phyloP scores from a whole-genome alignment of 2,329 filamentous ascomycete genomes.

The Phialemoniopsis sp. region DNA sequence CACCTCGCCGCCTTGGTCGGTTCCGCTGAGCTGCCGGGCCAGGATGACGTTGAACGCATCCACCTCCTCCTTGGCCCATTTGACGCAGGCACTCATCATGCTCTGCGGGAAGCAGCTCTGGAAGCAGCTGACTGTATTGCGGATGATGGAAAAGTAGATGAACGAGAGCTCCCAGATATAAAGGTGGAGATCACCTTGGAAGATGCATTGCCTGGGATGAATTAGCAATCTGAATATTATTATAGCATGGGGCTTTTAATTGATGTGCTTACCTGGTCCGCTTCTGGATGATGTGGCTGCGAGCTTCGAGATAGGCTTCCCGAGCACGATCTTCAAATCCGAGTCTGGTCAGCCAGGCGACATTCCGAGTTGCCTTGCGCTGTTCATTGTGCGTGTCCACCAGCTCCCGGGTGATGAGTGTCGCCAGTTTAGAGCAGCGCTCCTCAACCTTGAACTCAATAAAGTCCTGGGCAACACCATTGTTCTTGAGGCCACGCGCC shows the following conservation, averaged over 20 bases:
- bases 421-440: slow-evolving; percentile 72
- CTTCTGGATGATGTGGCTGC: slow-evolving; percentile 74
- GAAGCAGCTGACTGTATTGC: slow-evolving; percentile 88
- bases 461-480: slow-evolving; percentile 83
- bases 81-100: slow-evolving; percentile 92
- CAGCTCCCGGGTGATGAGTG: slow-evolving; percentile 72
- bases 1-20: slow-evolving; percentile 68
- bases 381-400: slow-evolving; percentile 73
- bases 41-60: slow-evolving; percentile 86
- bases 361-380: slow-evolving; percentile 73
- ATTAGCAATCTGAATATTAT: slow-evolving; percentile 6
- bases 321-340: slow-evolving; percentile 88
- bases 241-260: no score
- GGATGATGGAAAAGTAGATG: slow-evolving; percentile 91
- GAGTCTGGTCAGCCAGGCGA: slow-evolving; percentile 78
- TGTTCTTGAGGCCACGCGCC: slow-evolving; percentile 76
- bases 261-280: slow-evolving; percentile 65
- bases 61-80: slow-evolving; percentile 95
- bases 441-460: slow-evolving; percentile 90
- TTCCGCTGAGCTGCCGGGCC: slow-evolving; percentile 79
- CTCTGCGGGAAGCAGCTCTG: slow-evolving; percentile 79
- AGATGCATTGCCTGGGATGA: slow-evolving; percentile 73
- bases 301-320: slow-evolving; percentile 78
- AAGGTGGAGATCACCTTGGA: slow-evolving; percentile 85
- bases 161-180: slow-evolving; percentile 96